Evolutionary conservation across 768 basidiomycete species (phyloP).

Genomic region (Psilocybe cyanescens): DNA sequence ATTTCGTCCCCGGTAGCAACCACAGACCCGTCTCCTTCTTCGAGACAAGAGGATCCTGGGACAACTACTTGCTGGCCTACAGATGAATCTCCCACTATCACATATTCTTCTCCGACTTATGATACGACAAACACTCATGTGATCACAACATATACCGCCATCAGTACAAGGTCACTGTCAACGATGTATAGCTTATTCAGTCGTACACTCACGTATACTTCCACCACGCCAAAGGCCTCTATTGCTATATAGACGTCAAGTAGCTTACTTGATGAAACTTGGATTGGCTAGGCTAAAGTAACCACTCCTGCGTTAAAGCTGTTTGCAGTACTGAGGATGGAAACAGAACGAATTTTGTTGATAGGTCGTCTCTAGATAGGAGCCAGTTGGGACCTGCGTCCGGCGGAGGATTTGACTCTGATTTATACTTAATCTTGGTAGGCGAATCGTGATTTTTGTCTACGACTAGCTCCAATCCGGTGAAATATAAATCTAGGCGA

Average conservation of each 20-base stretch:
- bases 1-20: background rate
- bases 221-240: too few relatives aligned
- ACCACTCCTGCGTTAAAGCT: too few relatives aligned
- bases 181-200: too few relatives aligned
- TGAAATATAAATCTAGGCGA: conserved; percentile 19
- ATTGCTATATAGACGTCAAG: too few relatives aligned
- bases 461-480: conserved; percentile 16
- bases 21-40: background rate
- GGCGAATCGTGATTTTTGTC: conserved; percentile 16
- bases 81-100: background rate
- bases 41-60: background rate
- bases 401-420: background rate
- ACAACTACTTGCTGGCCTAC: background rate
- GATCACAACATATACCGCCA: too few relatives aligned
- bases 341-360: too few relatives aligned
- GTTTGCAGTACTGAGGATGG: too few relatives aligned
- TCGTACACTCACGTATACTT: too few relatives aligned
- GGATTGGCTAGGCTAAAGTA: too few relatives aligned
- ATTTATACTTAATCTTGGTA: background rate
- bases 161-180: background rate
- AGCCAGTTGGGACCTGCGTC: too few relatives aligned
- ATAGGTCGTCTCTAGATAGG: too few relatives aligned
- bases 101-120: background rate
- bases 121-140: background rate
- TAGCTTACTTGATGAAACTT: too few relatives aligned